Evolutionary conservation across 2,329 filamentous ascomycete species (phyloP), one percentile per base, ranked within the genome.

Genomic region (Raffaelea ambrosiae): DNA sequence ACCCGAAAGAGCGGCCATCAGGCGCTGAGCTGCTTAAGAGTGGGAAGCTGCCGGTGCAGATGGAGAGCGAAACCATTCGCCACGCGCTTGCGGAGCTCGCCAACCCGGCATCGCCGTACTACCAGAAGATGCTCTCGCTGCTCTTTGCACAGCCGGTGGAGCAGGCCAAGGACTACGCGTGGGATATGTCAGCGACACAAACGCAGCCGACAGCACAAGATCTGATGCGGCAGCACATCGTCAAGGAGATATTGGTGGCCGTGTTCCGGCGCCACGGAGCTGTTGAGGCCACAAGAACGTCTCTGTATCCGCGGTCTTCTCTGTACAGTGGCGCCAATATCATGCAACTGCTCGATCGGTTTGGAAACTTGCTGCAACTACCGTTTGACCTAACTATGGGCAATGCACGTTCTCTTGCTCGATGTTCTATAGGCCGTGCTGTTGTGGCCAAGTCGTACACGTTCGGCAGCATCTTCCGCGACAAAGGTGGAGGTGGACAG

Each of bases 331-430:
- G 74, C 65, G 61, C 76, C 44, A 86, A 86, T 56, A 83, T 85
- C 14, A 86, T 94, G 16, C 84, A 87, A 51, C 67, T 97, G 14
- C 71, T 98, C 22, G 88, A 95, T 61, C 74, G 81, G 2, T 86
- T 83, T 52, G 93, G 91, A 3, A 91, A 85, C n/a, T 73, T 96
- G 2, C 72, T 97, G 8, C 93, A 98, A 61, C 69, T 98, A n/a
- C 93, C 93, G 0, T 96, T 88, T 58, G 93, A 98, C 63, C 71
- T 97, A 20, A 95, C 89, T 2, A 74, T 97, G 53, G 89, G 91
- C 2, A 83, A 95, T 62, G 93, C 93, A 21, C 79, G 91, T 47
- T 81, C 84, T 49, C 77, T 98, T 46, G 89, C 91, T 5, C 84
- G 86, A 53, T 77, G 83, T 41, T 71, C 71, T 42, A 72, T 60